phyloP scores from a whole-genome alignment of 331 rosid species.

The Arachis monticola region DNA sequence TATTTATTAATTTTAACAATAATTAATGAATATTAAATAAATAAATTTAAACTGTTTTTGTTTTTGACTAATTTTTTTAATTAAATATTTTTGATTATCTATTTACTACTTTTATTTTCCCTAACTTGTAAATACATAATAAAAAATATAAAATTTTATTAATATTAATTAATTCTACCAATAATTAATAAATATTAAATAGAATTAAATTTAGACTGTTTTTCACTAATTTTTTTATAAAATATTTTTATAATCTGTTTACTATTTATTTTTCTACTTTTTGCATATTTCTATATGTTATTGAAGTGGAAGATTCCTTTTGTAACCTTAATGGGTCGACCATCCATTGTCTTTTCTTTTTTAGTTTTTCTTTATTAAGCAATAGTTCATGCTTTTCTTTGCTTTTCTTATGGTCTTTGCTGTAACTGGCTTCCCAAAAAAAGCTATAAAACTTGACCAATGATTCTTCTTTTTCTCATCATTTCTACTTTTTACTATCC shows the following conservation, averaged over 20 bases:
- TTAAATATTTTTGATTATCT: no score
- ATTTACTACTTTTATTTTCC: no score
- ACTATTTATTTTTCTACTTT: slow-evolving; percentile 16
- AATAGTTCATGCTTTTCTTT: slow-evolving; percentile 17
- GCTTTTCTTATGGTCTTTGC: slow-evolving; percentile 40
- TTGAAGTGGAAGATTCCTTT: slow-evolving; percentile 47
- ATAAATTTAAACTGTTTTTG: no score
- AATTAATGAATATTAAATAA: no score
- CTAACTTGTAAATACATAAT: no score
- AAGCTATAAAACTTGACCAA: slow-evolving; percentile 16
- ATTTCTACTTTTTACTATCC: not conserved
- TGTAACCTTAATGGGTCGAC: slow-evolving; percentile 50
- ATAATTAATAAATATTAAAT: no score
- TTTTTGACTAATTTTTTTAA: not conserved
- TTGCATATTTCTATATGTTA: slow-evolving; percentile 39
- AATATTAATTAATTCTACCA: no score
- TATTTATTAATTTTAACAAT: no score
- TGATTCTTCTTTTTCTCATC: slow-evolving; percentile 9
- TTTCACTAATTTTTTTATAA: not conserved
- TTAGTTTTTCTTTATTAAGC: slow-evolving; percentile 46
- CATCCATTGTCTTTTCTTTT: slow-evolving; percentile 32
- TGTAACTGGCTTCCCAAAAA: slow-evolving; percentile 30
- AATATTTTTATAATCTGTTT: slow-evolving; percentile 29
- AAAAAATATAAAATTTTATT: no score
- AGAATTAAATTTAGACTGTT: no score